phyloP scores from a whole-genome alignment of 768 basidiomycete genomes.

The Hemileccinum impolitum region DNA sequence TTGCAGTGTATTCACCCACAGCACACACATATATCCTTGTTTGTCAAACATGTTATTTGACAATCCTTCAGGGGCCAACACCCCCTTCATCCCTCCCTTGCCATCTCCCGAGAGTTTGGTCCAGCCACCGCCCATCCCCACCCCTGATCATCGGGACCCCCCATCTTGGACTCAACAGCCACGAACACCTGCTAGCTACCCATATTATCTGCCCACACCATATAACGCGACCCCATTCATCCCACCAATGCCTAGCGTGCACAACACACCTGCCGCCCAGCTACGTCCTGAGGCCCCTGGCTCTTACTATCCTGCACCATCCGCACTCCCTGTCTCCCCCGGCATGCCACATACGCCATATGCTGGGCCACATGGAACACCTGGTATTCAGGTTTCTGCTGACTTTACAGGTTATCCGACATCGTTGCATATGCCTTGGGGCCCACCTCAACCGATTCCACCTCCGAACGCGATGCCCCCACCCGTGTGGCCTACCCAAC shows the following conservation, averaged over 20 bases:
- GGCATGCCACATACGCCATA: slow-evolving; percentile 9
- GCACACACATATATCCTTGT: slow-evolving; percentile 21
- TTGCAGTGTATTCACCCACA: slow-evolving; percentile 23
- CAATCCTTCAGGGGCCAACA: slow-evolving; percentile 30
- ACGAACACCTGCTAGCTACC: slow-evolving; percentile 35
- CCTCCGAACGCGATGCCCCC: slow-evolving; percentile 22
- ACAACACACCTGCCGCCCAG: slow-evolving; percentile 23
- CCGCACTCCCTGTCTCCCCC: slow-evolving; percentile 25
- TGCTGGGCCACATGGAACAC: slow-evolving; percentile 3
- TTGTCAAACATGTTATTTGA: slow-evolving; percentile 27
- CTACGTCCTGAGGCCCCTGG: slow-evolving; percentile 26
- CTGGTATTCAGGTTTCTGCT: slow-evolving; percentile 19
- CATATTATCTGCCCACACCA: slow-evolving; percentile 38
- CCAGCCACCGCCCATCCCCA: slow-evolving; percentile 36
- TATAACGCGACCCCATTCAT: slow-evolving; percentile 39
- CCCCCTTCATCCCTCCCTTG: slow-evolving; percentile 39
- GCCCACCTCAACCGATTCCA: slow-evolving; percentile 16
- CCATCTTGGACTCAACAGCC: slow-evolving; percentile 35
- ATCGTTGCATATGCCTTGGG: slow-evolving; percentile 27
- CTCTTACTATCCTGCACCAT: slow-evolving; percentile 32
- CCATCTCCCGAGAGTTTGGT: slow-evolving; percentile 33
- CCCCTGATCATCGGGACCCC: slow-evolving; percentile 24
- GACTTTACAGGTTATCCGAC: slow-evolving; percentile 34
- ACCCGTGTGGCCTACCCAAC: slow-evolving; percentile 18
- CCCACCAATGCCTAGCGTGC: slow-evolving; percentile 30